These are phyloP conservation scores for Botryotinia narcissicola DNA, from an alignment of 2,329 filamentous ascomycete species.

Conservation along the genomic window DNA sequence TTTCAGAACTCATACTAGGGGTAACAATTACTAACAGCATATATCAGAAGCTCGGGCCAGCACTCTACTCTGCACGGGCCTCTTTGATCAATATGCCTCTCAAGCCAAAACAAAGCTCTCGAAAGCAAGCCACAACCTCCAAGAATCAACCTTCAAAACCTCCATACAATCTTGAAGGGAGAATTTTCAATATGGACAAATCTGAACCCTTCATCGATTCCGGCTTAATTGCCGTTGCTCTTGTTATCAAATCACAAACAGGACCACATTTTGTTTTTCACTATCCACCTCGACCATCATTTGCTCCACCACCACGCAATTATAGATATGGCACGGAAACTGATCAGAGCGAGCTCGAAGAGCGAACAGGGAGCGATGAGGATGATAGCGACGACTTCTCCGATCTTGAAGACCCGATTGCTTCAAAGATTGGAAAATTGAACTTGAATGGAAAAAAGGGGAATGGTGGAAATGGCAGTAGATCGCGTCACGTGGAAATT, in stretches of 20 bases:
- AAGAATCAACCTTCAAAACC: background rate
- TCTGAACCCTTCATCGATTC: slow-evolving; percentile 41
- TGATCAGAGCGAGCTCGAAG: slow-evolving; percentile 31
- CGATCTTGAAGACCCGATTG: slow-evolving; percentile 49
- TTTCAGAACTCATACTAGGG: background rate
- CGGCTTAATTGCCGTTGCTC: slow-evolving; percentile 44
- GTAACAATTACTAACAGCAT: background rate
- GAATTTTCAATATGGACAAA: slow-evolving; percentile 14
- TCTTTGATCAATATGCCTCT: background rate
- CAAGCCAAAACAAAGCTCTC: background rate
- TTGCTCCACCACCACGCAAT: slow-evolving; percentile 37
- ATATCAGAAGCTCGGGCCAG: slow-evolving; percentile 13
- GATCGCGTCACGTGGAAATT: slow-evolving; percentile 30
- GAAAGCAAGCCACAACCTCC: background rate
- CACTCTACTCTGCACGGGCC: background rate
- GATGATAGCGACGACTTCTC: slow-evolving; percentile 39
- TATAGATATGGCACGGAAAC: slow-evolving; percentile 38
- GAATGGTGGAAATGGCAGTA: slow-evolving; percentile 10
- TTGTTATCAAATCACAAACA: slow-evolving; percentile 59
- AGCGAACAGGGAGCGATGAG: slow-evolving; percentile 26
- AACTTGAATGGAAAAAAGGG: slow-evolving; percentile 21
- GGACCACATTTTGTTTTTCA: slow-evolving; percentile 84
- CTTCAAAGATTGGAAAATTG: slow-evolving; percentile 26
- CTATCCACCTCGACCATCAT: slow-evolving; percentile 64
- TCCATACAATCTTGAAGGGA: slow-evolving; percentile 1